A percentile compares a stretch with the other conserved stretches of the same genome.
These are phyloP conservation scores for Fraxinus sp. DNA, from an alignment of 305 asterid species.

Conservation along the genomic window DNA sequence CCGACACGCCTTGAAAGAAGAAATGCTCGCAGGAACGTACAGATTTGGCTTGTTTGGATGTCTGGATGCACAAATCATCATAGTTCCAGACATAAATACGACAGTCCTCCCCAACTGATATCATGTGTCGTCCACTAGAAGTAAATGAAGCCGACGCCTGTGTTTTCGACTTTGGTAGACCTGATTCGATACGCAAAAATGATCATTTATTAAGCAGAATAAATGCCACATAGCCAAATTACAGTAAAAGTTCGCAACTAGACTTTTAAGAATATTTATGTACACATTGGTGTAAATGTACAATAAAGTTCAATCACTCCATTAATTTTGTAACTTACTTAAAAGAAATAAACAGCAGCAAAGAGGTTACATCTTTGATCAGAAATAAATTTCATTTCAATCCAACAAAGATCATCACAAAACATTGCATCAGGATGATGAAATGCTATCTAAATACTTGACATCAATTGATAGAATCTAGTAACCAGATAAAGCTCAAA, in stretches of 20 bases:
- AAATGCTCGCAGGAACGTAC: conserved; percentile 68
- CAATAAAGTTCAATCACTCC: too few species aligned
- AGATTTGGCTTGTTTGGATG: conserved; percentile 49
- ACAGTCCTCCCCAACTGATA: conserved; percentile 76
- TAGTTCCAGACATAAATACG: conserved; percentile 68
- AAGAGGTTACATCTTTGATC: too few species aligned
- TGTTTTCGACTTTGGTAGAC: conserved; percentile 57
- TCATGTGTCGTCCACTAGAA: conserved; percentile 54
- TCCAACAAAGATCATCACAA: not conserved
- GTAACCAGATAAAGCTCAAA: not conserved
- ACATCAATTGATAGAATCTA: not conserved
- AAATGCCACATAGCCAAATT: not conserved
- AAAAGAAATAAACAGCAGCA: too few species aligned
- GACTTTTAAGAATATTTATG: too few species aligned
- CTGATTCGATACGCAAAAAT: conserved; percentile 31
- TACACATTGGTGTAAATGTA: too few species aligned
- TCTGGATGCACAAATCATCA: conserved; percentile 39
- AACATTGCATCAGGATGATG: not conserved
- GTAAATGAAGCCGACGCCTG: conserved; percentile 68
- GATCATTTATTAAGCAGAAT: not conserved
- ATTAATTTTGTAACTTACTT: too few species aligned
- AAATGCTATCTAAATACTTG: not conserved
- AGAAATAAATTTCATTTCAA: too few species aligned
- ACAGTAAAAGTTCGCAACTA: not conserved
- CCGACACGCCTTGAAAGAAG: conserved; percentile 41